A percentile compares a stretch with the other conserved stretches of the same genome.
These are phyloP conservation scores for Aurantiochytrium sp. DNA, from an alignment of 108 stramenopile species.

Conservation along the genomic window DNA sequence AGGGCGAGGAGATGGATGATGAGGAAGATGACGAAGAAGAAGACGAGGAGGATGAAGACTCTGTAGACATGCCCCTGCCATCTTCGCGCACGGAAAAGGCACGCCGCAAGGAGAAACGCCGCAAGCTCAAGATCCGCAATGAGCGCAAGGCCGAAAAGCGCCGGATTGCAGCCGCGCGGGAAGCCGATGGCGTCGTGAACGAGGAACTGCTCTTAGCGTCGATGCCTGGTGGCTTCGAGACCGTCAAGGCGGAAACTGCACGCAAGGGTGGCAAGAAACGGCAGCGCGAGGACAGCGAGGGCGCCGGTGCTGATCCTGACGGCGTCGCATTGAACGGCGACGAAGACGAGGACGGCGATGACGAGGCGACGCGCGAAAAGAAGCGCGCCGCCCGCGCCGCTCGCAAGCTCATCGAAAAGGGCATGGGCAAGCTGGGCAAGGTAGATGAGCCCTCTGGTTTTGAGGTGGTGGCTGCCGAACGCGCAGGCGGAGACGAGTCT, in stretches of 20 bases:
- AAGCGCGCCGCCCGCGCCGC: not conserved
- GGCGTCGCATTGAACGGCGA: not conserved
- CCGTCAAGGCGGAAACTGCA: not conserved
- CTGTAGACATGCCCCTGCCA: slow-evolving; percentile 63
- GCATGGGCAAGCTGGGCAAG: not conserved
- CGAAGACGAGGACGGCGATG: not conserved
- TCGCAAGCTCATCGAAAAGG: not conserved
- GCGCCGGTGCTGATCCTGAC: not conserved
- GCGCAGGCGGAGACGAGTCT: not conserved
- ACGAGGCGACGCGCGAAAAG: not conserved
- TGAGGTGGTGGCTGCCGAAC: slow-evolving; percentile 42
- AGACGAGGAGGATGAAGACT: slow-evolving; percentile 6
- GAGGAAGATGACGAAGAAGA: slow-evolving; percentile 36
- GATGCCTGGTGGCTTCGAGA: slow-evolving; percentile 16
- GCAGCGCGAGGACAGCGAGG: not conserved
- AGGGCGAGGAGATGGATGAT: slow-evolving; percentile 51
- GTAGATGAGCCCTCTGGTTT: slow-evolving; percentile 4
- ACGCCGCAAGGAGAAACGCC: slow-evolving; percentile 80
- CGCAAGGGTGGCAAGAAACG: not conserved
- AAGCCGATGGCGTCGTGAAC: slow-evolving; percentile 51
- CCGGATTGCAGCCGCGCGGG: slow-evolving; percentile 39
- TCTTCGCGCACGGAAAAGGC: slow-evolving; percentile 81
- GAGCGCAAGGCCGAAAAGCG: slow-evolving; percentile 68
- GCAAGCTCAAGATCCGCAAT: slow-evolving; percentile 74
- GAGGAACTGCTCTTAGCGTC: slow-evolving; percentile 65